These are phyloP conservation scores for Saccharomycopsis vini DNA, from an alignment of 805 yeast genomes.

Conservation along the genomic window DNA sequence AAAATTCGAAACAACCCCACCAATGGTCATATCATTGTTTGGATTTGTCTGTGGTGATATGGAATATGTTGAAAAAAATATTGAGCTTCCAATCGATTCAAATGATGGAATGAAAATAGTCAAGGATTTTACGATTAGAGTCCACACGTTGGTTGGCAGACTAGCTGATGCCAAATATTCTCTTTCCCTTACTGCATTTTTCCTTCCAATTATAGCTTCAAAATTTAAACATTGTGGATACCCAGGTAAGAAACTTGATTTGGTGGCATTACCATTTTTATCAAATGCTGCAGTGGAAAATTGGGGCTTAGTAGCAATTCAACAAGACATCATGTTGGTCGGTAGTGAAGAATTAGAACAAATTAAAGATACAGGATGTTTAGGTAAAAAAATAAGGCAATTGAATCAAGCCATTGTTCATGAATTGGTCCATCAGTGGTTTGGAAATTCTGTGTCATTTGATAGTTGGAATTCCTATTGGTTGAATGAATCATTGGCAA, in stretches of 20 bases:
- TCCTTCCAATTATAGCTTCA: conserved; percentile 40
- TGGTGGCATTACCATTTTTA: conserved; percentile 60
- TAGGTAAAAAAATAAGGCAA: conserved; percentile 21
- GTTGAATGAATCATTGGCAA: conserved; percentile 75
- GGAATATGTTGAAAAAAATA: conserved; percentile 37
- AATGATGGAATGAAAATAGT: conserved; percentile 4
- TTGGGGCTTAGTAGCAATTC: conserved; percentile 58
- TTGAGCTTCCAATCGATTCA: conserved; percentile 21
- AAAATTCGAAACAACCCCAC: conserved; percentile 44
- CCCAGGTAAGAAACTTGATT: conserved; percentile 58
- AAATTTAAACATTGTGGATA: conserved; percentile 34
- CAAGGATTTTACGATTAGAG: conserved; percentile 36
- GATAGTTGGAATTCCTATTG: conserved; percentile 62
- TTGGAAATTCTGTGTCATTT: conserved; percentile 61
- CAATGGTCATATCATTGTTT: conserved; percentile 55
- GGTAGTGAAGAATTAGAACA: conserved; percentile 23
- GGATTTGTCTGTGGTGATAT: conserved; percentile 65
- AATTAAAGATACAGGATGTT: conserved; percentile 9
- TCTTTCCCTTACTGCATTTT: conserved; percentile 36
- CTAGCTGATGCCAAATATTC: conserved; percentile 37
- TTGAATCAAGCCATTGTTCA: conserved; percentile 54
- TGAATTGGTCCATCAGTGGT: conserved; percentile 74
- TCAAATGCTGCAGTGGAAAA: conserved; percentile 79
- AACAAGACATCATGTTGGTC: conserved; percentile 37
- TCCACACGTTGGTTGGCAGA: conserved; percentile 50